Conservation (phyloP, 495 filamentous ascomycete genomes). For the Annulohypoxylon stygium region DNA sequence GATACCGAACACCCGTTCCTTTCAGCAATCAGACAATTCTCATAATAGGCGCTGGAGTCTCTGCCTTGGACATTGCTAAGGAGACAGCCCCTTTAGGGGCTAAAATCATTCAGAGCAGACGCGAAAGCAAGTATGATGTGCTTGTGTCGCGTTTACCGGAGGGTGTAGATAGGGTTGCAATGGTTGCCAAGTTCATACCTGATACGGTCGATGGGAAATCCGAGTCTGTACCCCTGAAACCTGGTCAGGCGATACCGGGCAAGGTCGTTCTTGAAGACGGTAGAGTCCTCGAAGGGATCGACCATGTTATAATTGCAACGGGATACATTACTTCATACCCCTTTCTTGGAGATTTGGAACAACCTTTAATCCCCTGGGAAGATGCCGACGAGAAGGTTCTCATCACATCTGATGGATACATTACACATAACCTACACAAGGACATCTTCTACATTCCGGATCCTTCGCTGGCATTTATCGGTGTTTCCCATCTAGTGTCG, state of each 20-base stretch:
- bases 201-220: slow-evolving; percentile 36
- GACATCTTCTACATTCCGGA: slow-evolving; percentile 78
- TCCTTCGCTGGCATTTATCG: slow-evolving; percentile 71
- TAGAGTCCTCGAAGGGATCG: slow-evolving; percentile 62
- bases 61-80: slow-evolving; percentile 70
- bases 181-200: slow-evolving; percentile 56
- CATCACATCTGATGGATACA: slow-evolving; percentile 71
- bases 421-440: slow-evolving; percentile 75
- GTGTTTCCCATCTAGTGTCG: slow-evolving; percentile 70
- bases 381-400: slow-evolving; percentile 64
- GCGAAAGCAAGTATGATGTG: slow-evolving; percentile 70
- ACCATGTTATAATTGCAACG: slow-evolving; percentile 71
- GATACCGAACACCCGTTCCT: slow-evolving; percentile 65
- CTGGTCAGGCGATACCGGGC: slow-evolving; percentile 40
- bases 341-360: slow-evolving; percentile 65
- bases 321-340: slow-evolving; percentile 74
- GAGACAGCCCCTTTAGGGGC: slow-evolving; percentile 66
- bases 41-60: slow-evolving; percentile 71
- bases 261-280: slow-evolving; percentile 53
- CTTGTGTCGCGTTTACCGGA: slow-evolving; percentile 62
- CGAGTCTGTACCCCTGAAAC: slow-evolving; percentile 36
- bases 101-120: slow-evolving; percentile 69
- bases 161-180: slow-evolving; percentile 63
- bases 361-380: slow-evolving; percentile 46
- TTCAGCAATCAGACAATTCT: slow-evolving; percentile 67